Conservation (phyloP, 1,284 basidiomycete species). For the Leccinum cinnamomeum region DNA sequence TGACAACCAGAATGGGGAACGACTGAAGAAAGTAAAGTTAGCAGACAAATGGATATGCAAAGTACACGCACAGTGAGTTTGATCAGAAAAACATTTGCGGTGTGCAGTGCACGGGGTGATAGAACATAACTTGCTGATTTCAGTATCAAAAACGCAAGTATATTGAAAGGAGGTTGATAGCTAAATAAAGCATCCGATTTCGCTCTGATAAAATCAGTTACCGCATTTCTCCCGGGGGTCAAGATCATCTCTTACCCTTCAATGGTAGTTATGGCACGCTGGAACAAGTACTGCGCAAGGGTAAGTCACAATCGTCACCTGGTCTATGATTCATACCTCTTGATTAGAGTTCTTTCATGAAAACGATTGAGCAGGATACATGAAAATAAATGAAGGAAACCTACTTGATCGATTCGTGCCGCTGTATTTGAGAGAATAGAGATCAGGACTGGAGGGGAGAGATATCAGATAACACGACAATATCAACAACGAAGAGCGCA, state of each 20-base stretch:
- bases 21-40: conserved; percentile 41
- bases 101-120: conserved; percentile 73
- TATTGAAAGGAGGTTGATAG: conserved; percentile 85
- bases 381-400: conserved; percentile 30
- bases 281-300: conserved; percentile 72
- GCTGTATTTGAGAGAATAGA: conserved; percentile 87
- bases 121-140: conserved; percentile 75
- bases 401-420: conserved; percentile 72
- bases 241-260: conserved; percentile 61
- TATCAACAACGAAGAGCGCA: conserved; percentile 26
- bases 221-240: neutral
- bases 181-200: conserved; percentile 90
- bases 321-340: conserved; percentile 51
- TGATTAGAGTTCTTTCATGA: conserved; percentile 69
- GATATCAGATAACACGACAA: neutral
- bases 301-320: conserved; percentile 11
- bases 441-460: conserved; percentile 60
- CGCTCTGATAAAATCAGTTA: conserved; percentile 48
- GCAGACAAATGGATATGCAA: neutral
- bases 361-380: conserved; percentile 6
- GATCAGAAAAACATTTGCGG: conserved; percentile 81
- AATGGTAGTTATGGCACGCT: conserved; percentile 83
- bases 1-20: conserved; percentile 77
- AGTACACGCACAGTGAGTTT: conserved; percentile 51
- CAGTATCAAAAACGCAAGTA: conserved; percentile 74